Conservation (phyloP, 73 alveolate genomes). For the Blepharisma japonicum region DNA sequence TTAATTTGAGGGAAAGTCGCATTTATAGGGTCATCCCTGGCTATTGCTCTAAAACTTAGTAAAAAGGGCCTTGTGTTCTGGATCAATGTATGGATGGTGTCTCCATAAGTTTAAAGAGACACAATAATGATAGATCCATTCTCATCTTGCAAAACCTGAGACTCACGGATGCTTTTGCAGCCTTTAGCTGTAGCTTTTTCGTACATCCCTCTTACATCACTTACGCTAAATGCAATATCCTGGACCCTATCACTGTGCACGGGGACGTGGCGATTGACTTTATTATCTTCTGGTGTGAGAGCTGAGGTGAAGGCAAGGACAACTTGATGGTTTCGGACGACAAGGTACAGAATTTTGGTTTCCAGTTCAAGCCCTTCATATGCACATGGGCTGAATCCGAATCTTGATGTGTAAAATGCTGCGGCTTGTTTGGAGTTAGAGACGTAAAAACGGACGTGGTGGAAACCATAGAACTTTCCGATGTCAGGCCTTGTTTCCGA, state of each 20-base stretch:
- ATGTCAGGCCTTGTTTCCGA: slow-evolving; percentile 60
- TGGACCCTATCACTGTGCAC: slow-evolving; percentile 85
- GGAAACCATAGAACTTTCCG: slow-evolving; percentile 77
- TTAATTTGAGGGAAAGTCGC: slow-evolving; percentile 47
- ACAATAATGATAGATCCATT: slow-evolving; percentile 72
- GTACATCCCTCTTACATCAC: slow-evolving; percentile 73
- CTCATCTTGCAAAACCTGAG: slow-evolving; percentile 68
- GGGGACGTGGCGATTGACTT: slow-evolving; percentile 54
- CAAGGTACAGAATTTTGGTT: slow-evolving; percentile 57
- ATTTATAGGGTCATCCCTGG: slow-evolving; percentile 58
- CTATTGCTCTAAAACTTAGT: slow-evolving; percentile 72
- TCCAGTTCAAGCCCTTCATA: slow-evolving; percentile 79
- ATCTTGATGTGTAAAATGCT: slow-evolving; percentile 66
- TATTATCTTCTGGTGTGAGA: slow-evolving; percentile 57
- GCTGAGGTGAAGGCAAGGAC: slow-evolving; percentile 72
- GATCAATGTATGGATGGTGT: slow-evolving; percentile 76
- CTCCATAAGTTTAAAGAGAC: slow-evolving; percentile 85
- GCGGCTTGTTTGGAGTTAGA: slow-evolving; percentile 90
- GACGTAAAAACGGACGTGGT: slow-evolving; percentile 77
- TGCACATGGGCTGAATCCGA: slow-evolving; percentile 50
- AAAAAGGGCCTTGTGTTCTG: slow-evolving; percentile 79
- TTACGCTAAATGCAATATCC: slow-evolving; percentile 80
- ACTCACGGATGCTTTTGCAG: slow-evolving; percentile 66
- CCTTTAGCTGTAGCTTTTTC: slow-evolving; percentile 86
- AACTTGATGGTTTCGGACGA: slow-evolving; percentile 55